These are phyloP conservation scores for Dalechampia spathulata DNA, from an alignment of 441 rosid genomes.

Conservation along the genomic window DNA sequence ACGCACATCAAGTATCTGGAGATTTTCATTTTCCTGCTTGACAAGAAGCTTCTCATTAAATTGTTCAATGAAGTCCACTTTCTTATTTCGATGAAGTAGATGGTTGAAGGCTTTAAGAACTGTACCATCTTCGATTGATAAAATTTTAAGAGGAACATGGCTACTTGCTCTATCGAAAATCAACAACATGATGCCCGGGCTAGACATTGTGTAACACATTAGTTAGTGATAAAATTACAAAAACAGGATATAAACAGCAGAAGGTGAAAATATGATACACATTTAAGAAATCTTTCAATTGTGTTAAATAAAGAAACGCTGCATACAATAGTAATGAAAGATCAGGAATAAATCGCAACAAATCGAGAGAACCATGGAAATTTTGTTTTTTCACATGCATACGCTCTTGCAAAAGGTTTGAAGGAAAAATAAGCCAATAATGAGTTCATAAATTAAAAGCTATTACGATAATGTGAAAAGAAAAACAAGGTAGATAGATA, in stretches of 20 bases:
- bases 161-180: constrained; percentile 54
- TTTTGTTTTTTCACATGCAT: neutral
- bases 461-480: neutral
- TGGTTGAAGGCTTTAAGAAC: constrained; percentile 71
- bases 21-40: constrained; percentile 82
- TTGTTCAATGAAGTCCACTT: constrained; percentile 82
- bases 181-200: constrained; percentile 81
- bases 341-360: neutral
- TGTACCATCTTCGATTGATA: constrained; percentile 80
- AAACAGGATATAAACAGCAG: neutral
- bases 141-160: constrained; percentile 64
- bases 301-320: neutral
- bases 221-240: neutral
- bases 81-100: constrained; percentile 75
- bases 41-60: constrained; percentile 89
- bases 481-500: no score
- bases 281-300: neutral
- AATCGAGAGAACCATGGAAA: neutral
- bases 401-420: neutral
- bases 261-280: neutral
- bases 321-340: neutral
- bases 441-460: neutral
- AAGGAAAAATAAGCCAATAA: neutral
- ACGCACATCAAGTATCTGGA: constrained; percentile 78
- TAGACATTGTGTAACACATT: constrained; percentile 16